Conservation (phyloP, 1,139 yeast genomes). For the Sugiyamaella novakii region DNA sequence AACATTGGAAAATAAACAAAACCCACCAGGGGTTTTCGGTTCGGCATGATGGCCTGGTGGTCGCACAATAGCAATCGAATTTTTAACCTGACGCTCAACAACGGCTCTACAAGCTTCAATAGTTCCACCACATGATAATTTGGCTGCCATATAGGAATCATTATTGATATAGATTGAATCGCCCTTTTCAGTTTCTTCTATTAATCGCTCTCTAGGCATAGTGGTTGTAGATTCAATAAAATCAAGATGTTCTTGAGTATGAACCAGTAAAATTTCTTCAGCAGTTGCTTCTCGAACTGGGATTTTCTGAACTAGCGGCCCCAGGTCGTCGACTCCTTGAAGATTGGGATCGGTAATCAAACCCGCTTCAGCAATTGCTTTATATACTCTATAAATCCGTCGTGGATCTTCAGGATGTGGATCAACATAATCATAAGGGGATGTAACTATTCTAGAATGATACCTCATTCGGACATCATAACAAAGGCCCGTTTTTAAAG, state of each 20-base stretch:
- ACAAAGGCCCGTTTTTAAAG: slow-evolving; percentile 87
- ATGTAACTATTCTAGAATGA: slow-evolving; percentile 91
- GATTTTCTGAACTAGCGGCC: slow-evolving; percentile 84
- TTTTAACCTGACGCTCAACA: slow-evolving; percentile 87
- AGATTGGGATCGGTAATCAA: slow-evolving; percentile 78
- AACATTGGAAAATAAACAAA: slow-evolving; percentile 92
- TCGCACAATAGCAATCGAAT: slow-evolving; percentile 90
- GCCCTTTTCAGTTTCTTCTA: slow-evolving; percentile 85
- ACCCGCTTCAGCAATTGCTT: slow-evolving; percentile 92
- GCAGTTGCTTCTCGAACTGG: slow-evolving; percentile 87
- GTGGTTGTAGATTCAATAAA: slow-evolving; percentile 74
- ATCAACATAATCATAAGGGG: slow-evolving; percentile 90
- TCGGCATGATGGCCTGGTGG: slow-evolving; percentile 99
- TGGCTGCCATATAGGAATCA: slow-evolving; percentile 85
- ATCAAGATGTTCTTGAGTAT: slow-evolving; percentile 75
- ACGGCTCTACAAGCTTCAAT: slow-evolving; percentile 97
- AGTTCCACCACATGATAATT: slow-evolving; percentile 93
- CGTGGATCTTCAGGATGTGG: slow-evolving; percentile 99
- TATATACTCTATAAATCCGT: slow-evolving; percentile 89
- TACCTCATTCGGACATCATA: slow-evolving; percentile 97
- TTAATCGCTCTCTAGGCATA: slow-evolving; percentile 75
- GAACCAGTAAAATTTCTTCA: slow-evolving; percentile 86
- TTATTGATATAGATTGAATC: slow-evolving; percentile 95
- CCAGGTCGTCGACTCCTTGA: slow-evolving; percentile 78
- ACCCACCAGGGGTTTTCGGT: slow-evolving; percentile 96